Percentiles rank a stretch among this genome's conserved stretches.
Evolutionary conservation across 179 eudicot genomes (phyloP).

Genomic region (Drosera spatulata): DNA sequence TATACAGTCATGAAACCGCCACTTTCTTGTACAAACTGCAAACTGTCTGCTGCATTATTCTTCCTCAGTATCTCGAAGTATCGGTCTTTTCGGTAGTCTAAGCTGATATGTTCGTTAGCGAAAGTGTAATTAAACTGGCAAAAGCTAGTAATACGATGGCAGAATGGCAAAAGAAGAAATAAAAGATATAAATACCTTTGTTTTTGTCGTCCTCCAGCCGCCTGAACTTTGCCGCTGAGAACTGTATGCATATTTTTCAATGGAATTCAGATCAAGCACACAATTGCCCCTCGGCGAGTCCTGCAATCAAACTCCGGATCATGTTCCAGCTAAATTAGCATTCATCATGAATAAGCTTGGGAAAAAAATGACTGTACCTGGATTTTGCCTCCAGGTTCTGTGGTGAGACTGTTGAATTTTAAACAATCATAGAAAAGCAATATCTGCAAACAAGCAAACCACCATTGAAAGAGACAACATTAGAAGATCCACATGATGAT

Average conservation of each 20-base stretch:
- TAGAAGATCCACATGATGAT: background rate
- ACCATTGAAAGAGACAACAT: background rate
- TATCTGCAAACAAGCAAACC: too few species aligned
- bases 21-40: too few species aligned
- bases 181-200: constrained; percentile 38
- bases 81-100: constrained; percentile 41
- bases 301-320: constrained; percentile 12
- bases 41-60: too few species aligned
- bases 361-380: background rate
- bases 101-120: constrained; percentile 36
- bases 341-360: background rate
- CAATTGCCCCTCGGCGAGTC: constrained; percentile 19
- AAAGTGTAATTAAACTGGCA: background rate
- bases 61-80: constrained; percentile 15
- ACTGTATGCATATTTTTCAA: constrained; percentile 45
- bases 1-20: too few species aligned
- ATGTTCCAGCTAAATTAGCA: background rate
- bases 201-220: constrained; percentile 72
- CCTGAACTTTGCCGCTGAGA: constrained; percentile 33
- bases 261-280: constrained; percentile 18
- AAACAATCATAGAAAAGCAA: too few species aligned
- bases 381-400: background rate
- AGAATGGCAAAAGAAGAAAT: background rate
- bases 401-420: too few species aligned
- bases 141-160: background rate